A percentile compares a stretch with the other conserved stretches of the same genome.
Evolutionary conservation across 1,139 yeast genomes (phyloP).

Genomic region (Sporopachydermia cereana): DNA sequence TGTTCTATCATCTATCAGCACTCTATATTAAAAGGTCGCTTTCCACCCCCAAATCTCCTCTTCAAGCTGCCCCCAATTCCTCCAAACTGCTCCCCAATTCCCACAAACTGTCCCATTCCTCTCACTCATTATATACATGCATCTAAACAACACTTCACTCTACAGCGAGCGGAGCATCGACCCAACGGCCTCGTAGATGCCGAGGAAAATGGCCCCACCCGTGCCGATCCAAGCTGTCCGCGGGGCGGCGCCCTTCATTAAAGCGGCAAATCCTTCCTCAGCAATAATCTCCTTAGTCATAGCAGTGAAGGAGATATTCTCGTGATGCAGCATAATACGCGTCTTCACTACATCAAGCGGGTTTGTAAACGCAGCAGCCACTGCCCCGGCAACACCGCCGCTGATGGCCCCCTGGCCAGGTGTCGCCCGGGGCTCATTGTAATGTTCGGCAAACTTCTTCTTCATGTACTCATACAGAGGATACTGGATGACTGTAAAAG

Average conservation of each 20-base stretch:
- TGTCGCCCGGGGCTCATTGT: constrained; percentile 30
- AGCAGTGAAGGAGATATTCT: constrained; percentile 33
- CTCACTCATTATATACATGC: too few species aligned
- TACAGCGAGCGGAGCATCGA: constrained; percentile 13
- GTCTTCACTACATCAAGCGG: constrained; percentile 92
- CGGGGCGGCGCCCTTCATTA: constrained; percentile 82
- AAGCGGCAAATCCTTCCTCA: constrained; percentile 61
- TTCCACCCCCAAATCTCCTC: too few species aligned
- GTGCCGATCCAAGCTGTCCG: constrained; percentile 96
- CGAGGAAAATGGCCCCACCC: constrained; percentile 95
- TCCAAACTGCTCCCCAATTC: too few species aligned
- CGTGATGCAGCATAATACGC: constrained; percentile 65
- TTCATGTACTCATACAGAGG: constrained; percentile 85
- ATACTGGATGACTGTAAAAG: constrained; percentile 89
- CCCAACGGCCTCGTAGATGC: constrained; percentile 75
- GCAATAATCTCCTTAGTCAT: constrained; percentile 30
- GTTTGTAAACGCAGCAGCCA: constrained; percentile 90
- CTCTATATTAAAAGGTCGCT: too few species aligned
- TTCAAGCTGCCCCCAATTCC: too few species aligned
- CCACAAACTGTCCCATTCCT: too few species aligned
- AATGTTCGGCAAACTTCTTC: constrained; percentile 34
- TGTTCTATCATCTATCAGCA: too few species aligned
- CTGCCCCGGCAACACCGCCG: constrained; percentile 90
- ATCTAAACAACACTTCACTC: too few species aligned
- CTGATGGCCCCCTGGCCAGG: constrained; percentile 82